These are phyloP conservation scores for Zelonia costaricensis DNA, from an alignment of 208 protist genomes.

Conservation along the genomic window DNA sequence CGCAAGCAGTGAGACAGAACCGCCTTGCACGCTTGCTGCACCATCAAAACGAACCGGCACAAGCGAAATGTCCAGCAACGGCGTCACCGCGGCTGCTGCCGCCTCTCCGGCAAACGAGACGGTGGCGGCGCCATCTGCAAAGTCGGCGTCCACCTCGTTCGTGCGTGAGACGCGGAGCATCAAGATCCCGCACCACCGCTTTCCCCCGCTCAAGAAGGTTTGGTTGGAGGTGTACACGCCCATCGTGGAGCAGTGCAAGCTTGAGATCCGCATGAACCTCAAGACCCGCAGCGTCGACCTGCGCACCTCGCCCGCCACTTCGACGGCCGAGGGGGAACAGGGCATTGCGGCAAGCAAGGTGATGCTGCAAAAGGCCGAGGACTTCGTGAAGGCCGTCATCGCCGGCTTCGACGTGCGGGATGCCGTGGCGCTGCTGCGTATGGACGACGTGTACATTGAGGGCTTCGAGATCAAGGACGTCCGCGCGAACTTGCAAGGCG, in stretches of 20 bases:
- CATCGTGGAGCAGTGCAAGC: conserved; percentile 98
- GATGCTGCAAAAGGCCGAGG: conserved; percentile 96
- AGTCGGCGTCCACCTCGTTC: conserved; percentile 34
- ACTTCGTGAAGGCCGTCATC: conserved; percentile 99
- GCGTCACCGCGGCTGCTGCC: conserved; percentile 7
- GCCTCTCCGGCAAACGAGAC: conserved; percentile 12
- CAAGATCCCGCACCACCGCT: conserved; percentile 96
- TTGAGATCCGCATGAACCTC: conserved; percentile 99
- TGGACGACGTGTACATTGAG: conserved; percentile 99
- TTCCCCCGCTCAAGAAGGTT: conserved; percentile 97
- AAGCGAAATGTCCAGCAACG: neutral
- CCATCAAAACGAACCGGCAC: neutral
- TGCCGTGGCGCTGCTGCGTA: conserved; percentile 98
- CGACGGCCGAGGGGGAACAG: conserved; percentile 51
- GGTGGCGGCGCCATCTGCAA: neutral
- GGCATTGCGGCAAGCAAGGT: conserved; percentile 48
- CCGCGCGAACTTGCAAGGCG: conserved; percentile 88
- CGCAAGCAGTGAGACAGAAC: neutral
- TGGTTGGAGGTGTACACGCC: conserved; percentile 99
- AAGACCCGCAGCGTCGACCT: conserved; percentile 96
- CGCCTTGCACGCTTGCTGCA: neutral
- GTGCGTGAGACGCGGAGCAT: conserved; percentile 77
- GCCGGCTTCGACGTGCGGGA: conserved; percentile 97
- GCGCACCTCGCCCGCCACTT: conserved; percentile 82
- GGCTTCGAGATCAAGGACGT: conserved; percentile 99